phyloP scores from a whole-genome alignment of 2,329 filamentous ascomycete species.

The Tolypocladium inflatum region DNA sequence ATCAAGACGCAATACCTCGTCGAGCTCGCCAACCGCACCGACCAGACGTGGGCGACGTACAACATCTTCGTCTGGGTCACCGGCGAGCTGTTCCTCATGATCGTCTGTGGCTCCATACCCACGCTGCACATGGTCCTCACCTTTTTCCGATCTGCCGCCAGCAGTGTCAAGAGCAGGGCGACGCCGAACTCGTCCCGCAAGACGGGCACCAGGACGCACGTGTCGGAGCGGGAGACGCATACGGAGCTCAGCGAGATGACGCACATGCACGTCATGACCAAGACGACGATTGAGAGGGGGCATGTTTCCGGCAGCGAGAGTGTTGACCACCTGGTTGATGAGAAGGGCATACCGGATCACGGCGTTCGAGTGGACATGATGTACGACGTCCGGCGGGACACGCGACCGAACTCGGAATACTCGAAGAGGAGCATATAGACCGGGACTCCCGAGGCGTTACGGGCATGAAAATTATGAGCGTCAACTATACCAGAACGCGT shows the following conservation, averaged over 20 bases:
- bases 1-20: slow-evolving; percentile 14
- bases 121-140: slow-evolving; percentile 8
- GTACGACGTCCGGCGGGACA: slow-evolving; percentile 8
- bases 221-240: not conserved
- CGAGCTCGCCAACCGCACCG: slow-evolving; percentile 10
- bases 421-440: not conserved
- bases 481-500: not conserved
- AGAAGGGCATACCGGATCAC: slow-evolving; percentile 1
- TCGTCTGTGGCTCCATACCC: slow-evolving; percentile 11
- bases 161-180: slow-evolving; percentile 1
- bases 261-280: slow-evolving; percentile 7
- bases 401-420: slow-evolving; percentile 4
- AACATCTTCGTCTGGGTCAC: slow-evolving; percentile 13
- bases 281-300: slow-evolving; percentile 7
- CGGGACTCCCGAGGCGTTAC: not conserved
- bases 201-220: not conserved
- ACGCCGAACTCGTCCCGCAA: slow-evolving; percentile 1
- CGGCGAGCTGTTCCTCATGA: slow-evolving; percentile 13
- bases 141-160: slow-evolving; percentile 4
- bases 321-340: slow-evolving; percentile 5
- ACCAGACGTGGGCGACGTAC: slow-evolving; percentile 12
- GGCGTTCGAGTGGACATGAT: slow-evolving; percentile 7
- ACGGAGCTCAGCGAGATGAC: slow-evolving; percentile 5
- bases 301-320: not conserved
- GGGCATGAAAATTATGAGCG: not conserved